phyloP scores from a whole-genome alignment of 2,329 filamentous ascomycete species.

The Apiospora hydei region DNA sequence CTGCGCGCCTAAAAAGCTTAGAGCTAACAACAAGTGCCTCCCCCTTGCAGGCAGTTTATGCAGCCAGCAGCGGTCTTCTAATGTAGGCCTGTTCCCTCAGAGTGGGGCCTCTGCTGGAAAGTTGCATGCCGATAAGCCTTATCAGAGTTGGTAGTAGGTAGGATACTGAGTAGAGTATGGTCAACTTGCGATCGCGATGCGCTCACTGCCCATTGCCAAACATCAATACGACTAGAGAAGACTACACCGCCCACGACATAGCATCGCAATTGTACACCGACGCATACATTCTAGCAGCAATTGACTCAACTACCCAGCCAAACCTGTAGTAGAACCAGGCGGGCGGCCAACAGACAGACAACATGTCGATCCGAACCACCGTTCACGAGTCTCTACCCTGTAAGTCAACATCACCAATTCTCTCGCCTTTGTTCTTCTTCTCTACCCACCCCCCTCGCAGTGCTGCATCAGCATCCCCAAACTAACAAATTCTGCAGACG shows the following conservation, averaged over 20 bases:
- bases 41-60: not conserved
- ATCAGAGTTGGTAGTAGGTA: not conserved
- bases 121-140: constrained; percentile 12
- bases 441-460: no score
- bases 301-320: not conserved
- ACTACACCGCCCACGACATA: not conserved
- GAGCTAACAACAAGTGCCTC: not conserved
- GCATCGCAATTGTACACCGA: not conserved
- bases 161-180: not conserved
- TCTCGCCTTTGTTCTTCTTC: not conserved
- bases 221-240: not conserved
- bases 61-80: not conserved
- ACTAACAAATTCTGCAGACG: constrained; percentile 62
- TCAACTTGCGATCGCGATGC: constrained; percentile 8
- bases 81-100: not conserved
- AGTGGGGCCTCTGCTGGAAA: not conserved
- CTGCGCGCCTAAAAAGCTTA: constrained; percentile 20
- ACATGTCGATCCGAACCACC: constrained; percentile 72
- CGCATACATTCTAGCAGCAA: not conserved
- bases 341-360: constrained; percentile 33
- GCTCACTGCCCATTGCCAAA: not conserved
- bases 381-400: constrained; percentile 84
- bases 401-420: constrained; percentile 48
- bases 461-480: not conserved
- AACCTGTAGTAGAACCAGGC: not conserved